phyloP scores from a whole-genome alignment of 495 filamentous ascomycete genomes.

The Aspergillus wentii region DNA sequence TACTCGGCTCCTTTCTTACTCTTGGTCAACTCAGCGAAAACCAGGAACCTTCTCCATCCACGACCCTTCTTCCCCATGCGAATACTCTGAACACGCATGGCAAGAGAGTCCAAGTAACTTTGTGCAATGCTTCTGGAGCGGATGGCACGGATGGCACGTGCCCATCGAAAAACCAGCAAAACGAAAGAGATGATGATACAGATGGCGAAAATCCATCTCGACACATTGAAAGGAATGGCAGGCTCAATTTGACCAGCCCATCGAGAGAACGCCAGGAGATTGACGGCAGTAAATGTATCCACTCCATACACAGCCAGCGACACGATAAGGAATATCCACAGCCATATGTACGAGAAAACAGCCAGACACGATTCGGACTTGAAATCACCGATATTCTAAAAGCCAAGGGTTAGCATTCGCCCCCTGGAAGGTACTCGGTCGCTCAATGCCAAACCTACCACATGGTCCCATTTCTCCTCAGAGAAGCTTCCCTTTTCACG shows the following conservation, averaged over 20 bases:
- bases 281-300: conserved; percentile 89
- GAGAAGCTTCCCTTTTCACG: conserved; percentile 63
- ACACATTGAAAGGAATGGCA: conserved; percentile 60
- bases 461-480: conserved; percentile 92
- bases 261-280: conserved; percentile 74
- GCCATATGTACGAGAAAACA: conserved; percentile 74
- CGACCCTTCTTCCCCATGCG: conserved; percentile 57
- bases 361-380: conserved; percentile 71
- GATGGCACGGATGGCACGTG: conserved; percentile 74
- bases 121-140: conserved; percentile 80
- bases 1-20: conserved; percentile 89
- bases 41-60: conserved; percentile 83
- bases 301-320: conserved; percentile 81
- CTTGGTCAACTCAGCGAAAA: conserved; percentile 89
- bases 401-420: conserved; percentile 3
- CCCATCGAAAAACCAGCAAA: conserved; percentile 70
- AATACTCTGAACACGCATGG: conserved; percentile 74
- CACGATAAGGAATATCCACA: conserved; percentile 73
- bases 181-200: conserved; percentile 85
- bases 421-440: conserved; percentile 7
- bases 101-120: conserved; percentile 83
- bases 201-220: conserved; percentile 84
- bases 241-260: conserved; percentile 67
- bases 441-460: conserved; percentile 52
- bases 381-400: conserved; percentile 87